Evolutionary conservation across 257 asterid genomes (phyloP), one percentile per base, ranked within the genome.

Genomic region (Coffea eugenioides): DNA sequence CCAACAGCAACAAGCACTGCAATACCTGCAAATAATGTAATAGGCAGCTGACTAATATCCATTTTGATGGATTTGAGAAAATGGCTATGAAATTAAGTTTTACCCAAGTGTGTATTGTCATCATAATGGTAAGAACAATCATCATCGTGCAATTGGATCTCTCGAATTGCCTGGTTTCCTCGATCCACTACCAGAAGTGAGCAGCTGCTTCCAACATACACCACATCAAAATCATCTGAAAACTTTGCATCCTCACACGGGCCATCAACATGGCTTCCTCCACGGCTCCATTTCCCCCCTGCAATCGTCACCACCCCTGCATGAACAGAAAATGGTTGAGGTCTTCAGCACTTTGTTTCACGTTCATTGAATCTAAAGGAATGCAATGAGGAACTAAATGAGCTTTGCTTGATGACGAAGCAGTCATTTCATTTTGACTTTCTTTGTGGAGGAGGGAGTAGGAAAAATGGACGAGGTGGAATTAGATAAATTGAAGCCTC

Each of bases 201-300:
- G 86, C 99, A 95, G 83, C 92, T 92, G 88, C 96, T 90, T 77
- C 88, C 92, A 23, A 90, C 81, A 41, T 88, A 95, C 65, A 93
- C 89, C 67, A 95, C 74, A 76, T 95, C 99, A 79, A 95, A 93
- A 84, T 95, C 99, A 65, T 92, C 81, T 0, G 99, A 95, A 81
- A 95, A 92, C 75, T 86, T 89, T 10, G 98, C 97, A 69, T 95
- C 97, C 85, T 93, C 99, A 80, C 98, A 92, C 14, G 98, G 99
- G 31, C 99, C 99, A 75, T 95, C 99, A 23, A 88, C 76, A 68
- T 95, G 99, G 41, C 92, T 91, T 74, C 98, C 99, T 84, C 94
- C 97, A 64, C 97, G 84, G 41, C 87, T 87, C 82, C 85, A 67
- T 73, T 88, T 94, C 10, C 99, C 99, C 77, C 99, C 99, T 0